These are phyloP conservation scores for Leptodontidium sp. DNA, from an alignment of 2,329 filamentous ascomycete species.

Conservation along the genomic window DNA sequence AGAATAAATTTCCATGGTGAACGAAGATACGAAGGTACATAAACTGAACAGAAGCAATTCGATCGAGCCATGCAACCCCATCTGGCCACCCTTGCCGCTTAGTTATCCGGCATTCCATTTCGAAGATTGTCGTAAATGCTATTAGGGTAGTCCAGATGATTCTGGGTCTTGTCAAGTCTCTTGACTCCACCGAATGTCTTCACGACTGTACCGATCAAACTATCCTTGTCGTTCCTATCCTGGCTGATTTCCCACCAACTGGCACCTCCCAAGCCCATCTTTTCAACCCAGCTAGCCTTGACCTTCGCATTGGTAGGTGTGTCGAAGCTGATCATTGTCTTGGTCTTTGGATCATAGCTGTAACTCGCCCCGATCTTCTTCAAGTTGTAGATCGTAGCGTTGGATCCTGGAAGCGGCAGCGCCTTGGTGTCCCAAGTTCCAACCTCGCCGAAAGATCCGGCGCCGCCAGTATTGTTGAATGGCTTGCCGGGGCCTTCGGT, in stretches of 20 bases:
- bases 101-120: constrained; percentile 45
- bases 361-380: constrained; percentile 67
- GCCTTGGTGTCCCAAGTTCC: constrained; percentile 84
- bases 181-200: constrained; percentile 46
- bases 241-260: constrained; percentile 88
- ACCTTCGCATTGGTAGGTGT: constrained; percentile 47
- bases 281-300: constrained; percentile 45
- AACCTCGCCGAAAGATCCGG: constrained; percentile 71
- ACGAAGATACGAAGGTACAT: background rate
- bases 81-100: background rate
- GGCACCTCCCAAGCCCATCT: constrained; percentile 68
- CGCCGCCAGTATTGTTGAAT: constrained; percentile 61
- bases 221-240: constrained; percentile 67
- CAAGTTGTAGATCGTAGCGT: constrained; percentile 62
- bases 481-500: constrained; percentile 70
- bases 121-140: constrained; percentile 60
- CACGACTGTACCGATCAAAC: constrained; percentile 62
- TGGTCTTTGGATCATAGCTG: constrained; percentile 67
- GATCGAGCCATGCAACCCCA: background rate
- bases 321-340: constrained; percentile 76
- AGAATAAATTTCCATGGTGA: no score
- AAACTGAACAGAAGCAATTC: background rate
- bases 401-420: constrained; percentile 67
- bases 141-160: constrained; percentile 59
- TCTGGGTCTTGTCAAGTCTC: constrained; percentile 55